These are phyloP conservation scores for Catharanthus roseus DNA, from an alignment of 257 asterid species.

Conservation along the genomic window DNA sequence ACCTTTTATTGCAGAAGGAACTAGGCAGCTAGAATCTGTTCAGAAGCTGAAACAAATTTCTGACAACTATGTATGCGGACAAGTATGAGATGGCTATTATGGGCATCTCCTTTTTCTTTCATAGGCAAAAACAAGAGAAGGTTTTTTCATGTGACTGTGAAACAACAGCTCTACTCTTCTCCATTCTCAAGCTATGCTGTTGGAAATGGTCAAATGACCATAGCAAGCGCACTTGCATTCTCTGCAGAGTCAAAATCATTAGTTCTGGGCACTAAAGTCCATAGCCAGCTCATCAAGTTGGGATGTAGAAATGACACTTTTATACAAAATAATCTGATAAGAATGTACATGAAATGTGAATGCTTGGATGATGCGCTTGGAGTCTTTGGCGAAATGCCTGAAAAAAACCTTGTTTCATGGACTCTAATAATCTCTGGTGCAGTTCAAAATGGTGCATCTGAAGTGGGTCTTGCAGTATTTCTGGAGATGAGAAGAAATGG, in stretches of 20 bases:
- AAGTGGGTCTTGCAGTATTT: conserved; percentile 6
- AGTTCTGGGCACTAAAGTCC: conserved; percentile 12
- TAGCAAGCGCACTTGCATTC: conserved; percentile 13
- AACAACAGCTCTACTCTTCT: background rate
- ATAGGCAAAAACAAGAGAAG: background rate
- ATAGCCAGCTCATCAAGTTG: conserved; percentile 15
- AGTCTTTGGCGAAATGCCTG: conserved; percentile 55
- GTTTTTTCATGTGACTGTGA: background rate
- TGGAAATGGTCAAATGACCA: conserved; percentile 10
- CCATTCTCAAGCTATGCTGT: background rate
- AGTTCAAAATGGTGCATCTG: conserved; percentile 16
- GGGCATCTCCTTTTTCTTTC: background rate
- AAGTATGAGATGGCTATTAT: background rate
- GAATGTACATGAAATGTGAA: conserved; percentile 51
- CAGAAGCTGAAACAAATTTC: background rate
- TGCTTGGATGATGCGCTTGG: conserved; percentile 37
- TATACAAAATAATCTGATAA: conserved; percentile 50
- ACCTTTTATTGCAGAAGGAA: background rate
- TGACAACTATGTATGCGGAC: background rate
- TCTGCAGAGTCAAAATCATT: conserved; percentile 9
- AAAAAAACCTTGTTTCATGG: conserved; percentile 52
- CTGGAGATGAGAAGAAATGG: conserved; percentile 17
- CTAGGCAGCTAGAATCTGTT: background rate
- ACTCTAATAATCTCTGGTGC: conserved; percentile 25
- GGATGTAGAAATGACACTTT: conserved; percentile 47